A percentile compares a stretch with the other conserved stretches of the same genome.
Conservation (phyloP, 768 basidiomycete species). For the Holtermanniella nyarrowii region DNA sequence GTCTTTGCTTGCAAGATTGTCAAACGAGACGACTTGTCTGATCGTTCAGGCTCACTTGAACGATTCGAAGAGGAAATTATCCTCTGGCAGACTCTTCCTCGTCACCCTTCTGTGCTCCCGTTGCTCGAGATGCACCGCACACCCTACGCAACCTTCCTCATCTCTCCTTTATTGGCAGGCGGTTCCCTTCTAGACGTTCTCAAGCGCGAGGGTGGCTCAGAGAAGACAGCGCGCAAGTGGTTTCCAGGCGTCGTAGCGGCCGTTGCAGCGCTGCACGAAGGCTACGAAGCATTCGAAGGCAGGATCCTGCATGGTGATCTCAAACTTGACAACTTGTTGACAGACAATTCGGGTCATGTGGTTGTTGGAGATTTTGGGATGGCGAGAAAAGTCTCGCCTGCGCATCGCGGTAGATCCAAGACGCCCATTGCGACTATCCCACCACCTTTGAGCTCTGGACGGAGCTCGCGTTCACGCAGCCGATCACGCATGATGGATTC, state of each 20-base stretch:
- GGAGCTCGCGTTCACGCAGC: slow-evolving; percentile 24
- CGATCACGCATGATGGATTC: slow-evolving; percentile 34
- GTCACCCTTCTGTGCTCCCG: slow-evolving; percentile 34
- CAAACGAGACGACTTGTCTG: slow-evolving; percentile 39
- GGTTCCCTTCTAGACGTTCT: slow-evolving; percentile 39
- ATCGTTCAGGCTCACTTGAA: slow-evolving; percentile 37
- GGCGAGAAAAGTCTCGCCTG: slow-evolving; percentile 23
- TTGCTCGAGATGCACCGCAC: slow-evolving; percentile 34
- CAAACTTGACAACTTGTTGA: slow-evolving; percentile 92
- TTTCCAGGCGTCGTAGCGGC: slow-evolving; percentile 40
- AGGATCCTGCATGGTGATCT: slow-evolving; percentile 82
- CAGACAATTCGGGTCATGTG: slow-evolving; percentile 56
- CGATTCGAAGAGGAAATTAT: slow-evolving; percentile 39
- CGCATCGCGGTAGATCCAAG: neutral
- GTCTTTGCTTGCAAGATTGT: slow-evolving; percentile 78
- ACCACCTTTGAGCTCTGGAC: slow-evolving; percentile 6
- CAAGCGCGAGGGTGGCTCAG: slow-evolving; percentile 31
- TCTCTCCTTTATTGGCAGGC: slow-evolving; percentile 36
- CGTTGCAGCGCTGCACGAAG: slow-evolving; percentile 36
- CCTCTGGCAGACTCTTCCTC: slow-evolving; percentile 28
- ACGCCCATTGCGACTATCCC: slow-evolving; percentile 9
- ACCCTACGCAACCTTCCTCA: slow-evolving; percentile 32
- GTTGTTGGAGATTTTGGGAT: slow-evolving; percentile 38
- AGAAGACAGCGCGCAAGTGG: slow-evolving; percentile 37
- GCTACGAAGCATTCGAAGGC: slow-evolving; percentile 44